Evolutionary conservation across 2,329 filamentous ascomycete species (phyloP).

Genomic region (Sporothrix mexicana): DNA sequence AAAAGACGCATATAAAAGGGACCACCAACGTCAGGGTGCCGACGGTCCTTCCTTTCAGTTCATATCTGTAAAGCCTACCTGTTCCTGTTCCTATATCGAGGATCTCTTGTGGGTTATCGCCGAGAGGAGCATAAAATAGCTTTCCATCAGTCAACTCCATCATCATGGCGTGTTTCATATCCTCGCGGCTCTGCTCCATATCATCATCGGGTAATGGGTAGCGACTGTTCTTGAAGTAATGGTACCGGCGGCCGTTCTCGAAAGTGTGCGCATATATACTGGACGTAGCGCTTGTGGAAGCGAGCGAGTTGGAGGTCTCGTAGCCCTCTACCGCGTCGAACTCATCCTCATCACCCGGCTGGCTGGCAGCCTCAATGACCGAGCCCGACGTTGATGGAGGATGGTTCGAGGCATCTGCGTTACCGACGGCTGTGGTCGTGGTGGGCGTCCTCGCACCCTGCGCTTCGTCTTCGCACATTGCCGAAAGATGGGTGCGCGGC

Average conservation of each 20-base stretch:
- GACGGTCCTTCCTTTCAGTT: too few species aligned
- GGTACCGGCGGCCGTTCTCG: constrained; percentile 42
- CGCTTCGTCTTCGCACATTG: constrained; percentile 25
- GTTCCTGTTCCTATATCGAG: constrained; percentile 59
- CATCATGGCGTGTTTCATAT: constrained; percentile 55
- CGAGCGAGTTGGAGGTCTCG: constrained; percentile 37
- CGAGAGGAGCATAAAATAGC: constrained; percentile 51
- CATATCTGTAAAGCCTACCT: constrained; percentile 41
- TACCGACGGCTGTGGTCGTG: not conserved
- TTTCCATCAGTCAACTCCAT: constrained; percentile 52
- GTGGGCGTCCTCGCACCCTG: not conserved
- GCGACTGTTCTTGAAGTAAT: constrained; percentile 42
- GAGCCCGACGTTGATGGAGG: constrained; percentile 24
- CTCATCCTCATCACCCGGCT: constrained; percentile 37
- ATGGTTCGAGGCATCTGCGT: not conserved
- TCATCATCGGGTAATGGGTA: constrained; percentile 50
- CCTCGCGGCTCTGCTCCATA: constrained; percentile 53
- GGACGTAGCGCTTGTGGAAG: constrained; percentile 39
- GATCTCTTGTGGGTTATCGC: constrained; percentile 50
- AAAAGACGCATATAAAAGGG: too few species aligned
- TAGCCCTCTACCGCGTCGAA: constrained; percentile 38
- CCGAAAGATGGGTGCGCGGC: too few species aligned
- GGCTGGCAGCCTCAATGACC: constrained; percentile 37
- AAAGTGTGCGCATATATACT: constrained; percentile 41
- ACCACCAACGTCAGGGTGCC: too few species aligned